These are phyloP conservation scores for Mortierella alpina DNA, from an alignment of 192 early-diverging fungal genomes.

Conservation along the genomic window DNA sequence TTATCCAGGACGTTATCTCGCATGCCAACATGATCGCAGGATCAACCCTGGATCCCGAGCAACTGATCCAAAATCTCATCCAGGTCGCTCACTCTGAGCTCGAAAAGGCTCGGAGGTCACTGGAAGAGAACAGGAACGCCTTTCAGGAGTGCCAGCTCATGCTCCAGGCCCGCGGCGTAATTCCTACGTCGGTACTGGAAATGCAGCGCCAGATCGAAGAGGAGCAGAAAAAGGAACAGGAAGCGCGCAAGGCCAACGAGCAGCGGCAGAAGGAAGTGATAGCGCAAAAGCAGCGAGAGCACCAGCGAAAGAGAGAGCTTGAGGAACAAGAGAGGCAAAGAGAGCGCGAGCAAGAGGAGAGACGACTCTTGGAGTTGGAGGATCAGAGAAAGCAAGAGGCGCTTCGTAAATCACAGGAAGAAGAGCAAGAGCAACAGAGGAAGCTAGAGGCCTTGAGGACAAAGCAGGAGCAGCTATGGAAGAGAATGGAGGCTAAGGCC, in stretches of 20 bases:
- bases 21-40: slow-evolving; percentile 47
- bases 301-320: not conserved
- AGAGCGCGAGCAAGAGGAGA: slow-evolving; percentile 9
- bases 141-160: slow-evolving; percentile 43
- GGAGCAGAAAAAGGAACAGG: slow-evolving; percentile 19
- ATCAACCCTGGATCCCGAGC: slow-evolving; percentile 20
- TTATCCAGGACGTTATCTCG: slow-evolving; percentile 45
- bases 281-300: slow-evolving; percentile 7
- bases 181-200: slow-evolving; percentile 26
- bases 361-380: slow-evolving; percentile 11
- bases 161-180: slow-evolving; percentile 29
- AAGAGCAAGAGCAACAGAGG: slow-evolving; percentile 8
- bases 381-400: slow-evolving; percentile 2
- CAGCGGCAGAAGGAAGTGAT: slow-evolving; percentile 13
- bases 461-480: not conserved
- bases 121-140: slow-evolving; percentile 30
- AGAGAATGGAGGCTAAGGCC: not conserved
- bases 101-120: slow-evolving; percentile 16
- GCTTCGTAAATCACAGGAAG: not conserved
- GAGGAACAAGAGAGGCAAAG: slow-evolving; percentile 1
- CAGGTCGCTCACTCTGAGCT: slow-evolving; percentile 29
- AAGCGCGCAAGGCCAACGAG: slow-evolving; percentile 34
- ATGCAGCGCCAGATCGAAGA: slow-evolving; percentile 50
- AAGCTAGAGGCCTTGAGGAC: not conserved
- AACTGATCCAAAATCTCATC: slow-evolving; percentile 36